phyloP scores from a whole-genome alignment of 768 basidiomycete genomes.

The Boletus subparvulus region DNA sequence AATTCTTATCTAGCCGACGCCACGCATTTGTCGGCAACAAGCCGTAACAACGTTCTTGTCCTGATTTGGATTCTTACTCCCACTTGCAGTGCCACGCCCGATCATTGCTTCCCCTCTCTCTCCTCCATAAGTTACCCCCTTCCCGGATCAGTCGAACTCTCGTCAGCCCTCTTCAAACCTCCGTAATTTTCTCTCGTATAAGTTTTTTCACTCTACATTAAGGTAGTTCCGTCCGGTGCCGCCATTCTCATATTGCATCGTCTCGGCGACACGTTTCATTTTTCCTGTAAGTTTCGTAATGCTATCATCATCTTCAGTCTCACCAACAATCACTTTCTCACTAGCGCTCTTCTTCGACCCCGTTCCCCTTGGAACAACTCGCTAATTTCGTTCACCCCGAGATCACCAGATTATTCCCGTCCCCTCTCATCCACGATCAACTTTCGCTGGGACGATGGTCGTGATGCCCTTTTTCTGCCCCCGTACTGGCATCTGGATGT shows the following conservation, averaged over 20 bases:
- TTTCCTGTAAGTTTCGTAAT: constrained; percentile 2
- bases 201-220: background rate
- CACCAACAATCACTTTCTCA: constrained; percentile 11
- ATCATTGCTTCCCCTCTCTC: constrained; percentile 10
- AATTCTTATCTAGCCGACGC: constrained; percentile 31
- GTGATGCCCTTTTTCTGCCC: background rate
- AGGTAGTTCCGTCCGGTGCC: constrained; percentile 20
- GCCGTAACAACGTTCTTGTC: constrained; percentile 5
- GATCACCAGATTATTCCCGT: constrained; percentile 14
- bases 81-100: constrained; percentile 17
- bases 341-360: constrained; percentile 9
- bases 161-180: background rate
- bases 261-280: constrained; percentile 1
- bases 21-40: constrained; percentile 11
- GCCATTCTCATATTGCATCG: background rate
- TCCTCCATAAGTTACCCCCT: background rate
- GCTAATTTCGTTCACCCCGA: constrained; percentile 17
- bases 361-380: constrained; percentile 5
- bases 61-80: constrained; percentile 8
- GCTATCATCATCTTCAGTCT: background rate
- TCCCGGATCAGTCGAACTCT: constrained; percentile 7
- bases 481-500: background rate
- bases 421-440: constrained; percentile 5
- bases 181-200: background rate
- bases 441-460: background rate